Evolutionary conservation across 441 rosid genomes (phyloP), one percentile per base, ranked within the genome.

Genomic region (Capsella rubella): DNA sequence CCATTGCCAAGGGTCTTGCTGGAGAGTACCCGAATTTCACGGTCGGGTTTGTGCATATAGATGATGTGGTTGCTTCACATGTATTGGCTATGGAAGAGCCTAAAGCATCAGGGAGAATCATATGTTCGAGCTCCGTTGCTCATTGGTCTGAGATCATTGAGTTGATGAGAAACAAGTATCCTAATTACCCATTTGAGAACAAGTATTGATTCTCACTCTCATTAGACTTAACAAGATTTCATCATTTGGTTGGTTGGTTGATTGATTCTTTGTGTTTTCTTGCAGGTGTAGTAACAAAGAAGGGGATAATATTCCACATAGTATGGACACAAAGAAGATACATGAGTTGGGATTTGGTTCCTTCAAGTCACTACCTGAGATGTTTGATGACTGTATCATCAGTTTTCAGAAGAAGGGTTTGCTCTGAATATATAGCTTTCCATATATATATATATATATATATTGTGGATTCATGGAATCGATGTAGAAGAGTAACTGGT

Each of bases 321-420:
- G 80, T 72, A 87, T 94, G 95, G 92, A 89, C 74, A 80, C 89
- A 21, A 80, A 68, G 31, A 89, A 90, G 84, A 83, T 92, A 61
- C 64, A 72, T 25, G 52, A 82, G 34, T 67, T 90, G 80, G 93
- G 95, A 2, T 79, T 84, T 16, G 70, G 79, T 52, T 73, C 83
- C 0, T 85, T 89, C 74, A 87, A 82, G 79, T 74, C 95, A 4
- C 32, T 87, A 11, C 78, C 82, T 71, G 77, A 89, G 66, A 92
- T 92, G 97, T 90, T 92, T 59, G 93, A 89, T 76, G 95, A 89
- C 65, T 90, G 93, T 74, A 80, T 92, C 78, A 84, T 65, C 73
- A 86, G 96, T 73, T 90, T 91, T 82, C 90, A 86, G 43, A 82
- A 91, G 15, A 88, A 78, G 60, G 89, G 92, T 6, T 66, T 83